Evolutionary conservation across 768 basidiomycete genomes (phyloP).

Genomic region (Phaeotremella fagi): DNA sequence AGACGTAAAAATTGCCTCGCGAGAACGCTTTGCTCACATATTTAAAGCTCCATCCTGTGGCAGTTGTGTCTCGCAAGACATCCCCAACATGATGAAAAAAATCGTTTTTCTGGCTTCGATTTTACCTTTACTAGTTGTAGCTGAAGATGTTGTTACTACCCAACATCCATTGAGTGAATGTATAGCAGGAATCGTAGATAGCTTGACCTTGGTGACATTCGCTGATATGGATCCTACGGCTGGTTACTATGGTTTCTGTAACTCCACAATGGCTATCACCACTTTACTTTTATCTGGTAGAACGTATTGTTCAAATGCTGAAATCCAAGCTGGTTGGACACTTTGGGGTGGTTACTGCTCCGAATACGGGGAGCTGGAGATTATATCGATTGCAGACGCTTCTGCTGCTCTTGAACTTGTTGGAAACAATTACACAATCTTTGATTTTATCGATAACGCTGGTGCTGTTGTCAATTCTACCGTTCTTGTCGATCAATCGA

Average conservation of each 20-base stretch:
- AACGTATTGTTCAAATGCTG: conserved; percentile 9
- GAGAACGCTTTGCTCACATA: too few species aligned
- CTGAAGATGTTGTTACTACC: too few species aligned
- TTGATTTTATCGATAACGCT: background rate
- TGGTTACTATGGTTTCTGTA: conserved; percentile 4
- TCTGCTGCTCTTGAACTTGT: background rate
- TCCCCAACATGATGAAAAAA: too few species aligned
- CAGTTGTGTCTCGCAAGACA: too few species aligned
- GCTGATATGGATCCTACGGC: conserved; percentile 7
- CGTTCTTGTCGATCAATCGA: conserved; percentile 5
- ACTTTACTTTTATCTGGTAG: conserved; percentile 6
- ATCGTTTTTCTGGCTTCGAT: too few species aligned
- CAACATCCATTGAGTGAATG: background rate
- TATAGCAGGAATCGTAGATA: conserved; percentile 9
- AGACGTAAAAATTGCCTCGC: too few species aligned
- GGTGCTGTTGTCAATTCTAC: conserved; percentile 12
- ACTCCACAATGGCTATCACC: conserved; percentile 4
- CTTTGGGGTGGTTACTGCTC: conserved; percentile 5
- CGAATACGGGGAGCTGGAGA: conserved; percentile 7
- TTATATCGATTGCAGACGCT: conserved; percentile 1
- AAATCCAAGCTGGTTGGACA: conserved; percentile 6
- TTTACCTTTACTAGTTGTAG: too few species aligned
- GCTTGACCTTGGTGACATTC: conserved; percentile 7
- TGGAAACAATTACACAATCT: background rate
- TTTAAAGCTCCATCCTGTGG: too few species aligned